A percentile compares a stretch with the other conserved stretches of the same genome.
phyloP scores from a whole-genome alignment of 192 early-diverging fungal species.

The Kickxella alabastrina region DNA sequence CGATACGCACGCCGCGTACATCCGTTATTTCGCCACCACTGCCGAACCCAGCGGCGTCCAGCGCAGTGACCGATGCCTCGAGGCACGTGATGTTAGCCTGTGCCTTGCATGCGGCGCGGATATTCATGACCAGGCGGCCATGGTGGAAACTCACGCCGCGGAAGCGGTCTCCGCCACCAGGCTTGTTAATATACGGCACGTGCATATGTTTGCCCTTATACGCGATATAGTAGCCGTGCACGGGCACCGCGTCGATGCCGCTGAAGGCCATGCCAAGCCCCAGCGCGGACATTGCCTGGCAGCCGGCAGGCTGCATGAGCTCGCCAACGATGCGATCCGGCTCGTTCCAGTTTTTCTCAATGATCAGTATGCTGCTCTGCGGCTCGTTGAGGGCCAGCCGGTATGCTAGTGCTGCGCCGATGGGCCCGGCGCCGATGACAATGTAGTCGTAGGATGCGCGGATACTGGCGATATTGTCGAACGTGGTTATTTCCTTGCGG shows the following conservation, averaged over 20 bases:
- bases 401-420: constrained; percentile 81
- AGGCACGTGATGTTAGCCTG: constrained; percentile 64
- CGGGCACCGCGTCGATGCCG: constrained; percentile 79
- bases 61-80: constrained; percentile 71
- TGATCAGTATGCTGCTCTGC: constrained; percentile 48
- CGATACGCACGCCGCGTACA: constrained; percentile 26
- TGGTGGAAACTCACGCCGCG: constrained; percentile 88
- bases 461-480: background rate
- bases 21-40: background rate
- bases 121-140: constrained; percentile 84
- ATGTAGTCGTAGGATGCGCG: constrained; percentile 66
- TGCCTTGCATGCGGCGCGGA: constrained; percentile 60
- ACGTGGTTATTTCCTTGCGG: constrained; percentile 10
- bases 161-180: constrained; percentile 48
- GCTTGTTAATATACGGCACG: constrained; percentile 66
- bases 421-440: constrained; percentile 89
- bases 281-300: constrained; percentile 71
- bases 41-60: constrained; percentile 47
- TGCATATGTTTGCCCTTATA: constrained; percentile 58
- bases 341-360: constrained; percentile 86
- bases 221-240: constrained; percentile 84
- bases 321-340: constrained; percentile 99
- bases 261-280: constrained; percentile 72
- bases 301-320: constrained; percentile 91
- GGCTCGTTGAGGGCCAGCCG: constrained; percentile 71